Percentiles rank a stretch among this genome's conserved stretches.
Evolutionary conservation across 225 moss, liverwort and hornwort genomes (phyloP).

Genomic region (Sphagnum contortum): DNA sequence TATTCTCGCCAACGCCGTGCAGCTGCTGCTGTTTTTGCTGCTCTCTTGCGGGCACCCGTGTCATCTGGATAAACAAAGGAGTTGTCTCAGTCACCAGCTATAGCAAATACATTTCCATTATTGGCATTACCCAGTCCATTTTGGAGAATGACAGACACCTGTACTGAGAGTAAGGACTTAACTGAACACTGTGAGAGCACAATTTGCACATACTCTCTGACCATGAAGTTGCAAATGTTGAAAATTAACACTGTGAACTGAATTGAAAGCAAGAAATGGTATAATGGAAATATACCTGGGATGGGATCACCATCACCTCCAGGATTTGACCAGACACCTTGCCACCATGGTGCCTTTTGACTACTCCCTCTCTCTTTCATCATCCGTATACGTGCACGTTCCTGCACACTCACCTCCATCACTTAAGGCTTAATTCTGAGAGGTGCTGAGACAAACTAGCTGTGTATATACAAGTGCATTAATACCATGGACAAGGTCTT

Average conservation of each 20-base stretch:
- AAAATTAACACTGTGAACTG: background rate
- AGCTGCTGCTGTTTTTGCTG: constrained; percentile 88
- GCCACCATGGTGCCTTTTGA: constrained; percentile 68
- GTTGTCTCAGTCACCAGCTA: background rate
- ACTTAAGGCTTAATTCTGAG: no score
- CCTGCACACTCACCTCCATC: constrained; percentile 19
- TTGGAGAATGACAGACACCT: background rate
- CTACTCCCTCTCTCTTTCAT: constrained; percentile 72
- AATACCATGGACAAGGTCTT: background rate
- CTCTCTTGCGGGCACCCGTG: constrained; percentile 60
- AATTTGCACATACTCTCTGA: no score
- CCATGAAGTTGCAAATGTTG: background rate
- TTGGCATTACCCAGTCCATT: background rate
- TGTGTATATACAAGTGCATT: no score
- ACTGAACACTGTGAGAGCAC: background rate
- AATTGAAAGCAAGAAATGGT: background rate
- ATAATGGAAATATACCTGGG: constrained; percentile 39
- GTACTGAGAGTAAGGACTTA: no score
- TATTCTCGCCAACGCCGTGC: constrained; percentile 95
- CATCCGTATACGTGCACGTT: constrained; percentile 72
- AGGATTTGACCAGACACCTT: constrained; percentile 40
- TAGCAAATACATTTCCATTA: background rate
- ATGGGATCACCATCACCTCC: constrained; percentile 64
- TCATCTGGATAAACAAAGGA: constrained; percentile 33
- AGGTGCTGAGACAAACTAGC: no score